Conservation (phyloP, 78 protist species). For the Planoprotostelium fungivorum region DNA sequence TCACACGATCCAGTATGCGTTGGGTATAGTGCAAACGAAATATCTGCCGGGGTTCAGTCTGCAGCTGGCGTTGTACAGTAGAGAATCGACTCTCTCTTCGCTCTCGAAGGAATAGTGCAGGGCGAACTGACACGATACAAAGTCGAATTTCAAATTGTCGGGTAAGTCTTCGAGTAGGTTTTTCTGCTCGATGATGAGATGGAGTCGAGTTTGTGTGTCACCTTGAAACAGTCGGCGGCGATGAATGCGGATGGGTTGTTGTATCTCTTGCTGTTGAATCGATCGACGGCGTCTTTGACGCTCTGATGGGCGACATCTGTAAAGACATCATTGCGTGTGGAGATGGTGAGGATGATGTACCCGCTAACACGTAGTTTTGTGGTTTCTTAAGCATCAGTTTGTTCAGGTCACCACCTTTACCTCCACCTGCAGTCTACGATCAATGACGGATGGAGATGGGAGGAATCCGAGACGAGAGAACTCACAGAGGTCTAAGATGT, state of each 20-base stretch:
- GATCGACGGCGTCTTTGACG: neutral
- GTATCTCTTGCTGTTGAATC: neutral
- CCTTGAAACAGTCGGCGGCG: neutral
- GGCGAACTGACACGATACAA: constrained; percentile 82
- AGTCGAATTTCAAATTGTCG: constrained; percentile 18
- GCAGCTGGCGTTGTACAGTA: constrained; percentile 53
- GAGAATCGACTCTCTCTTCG: constrained; percentile 37
- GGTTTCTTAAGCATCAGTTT: neutral
- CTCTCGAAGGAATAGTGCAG: constrained; percentile 68
- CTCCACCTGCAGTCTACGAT: neutral
- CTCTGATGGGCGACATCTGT: neutral
- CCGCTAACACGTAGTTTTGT: neutral
- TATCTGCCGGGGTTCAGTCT: constrained; percentile 49
- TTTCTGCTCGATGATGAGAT: neutral
- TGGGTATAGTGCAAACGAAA: constrained; percentile 52
- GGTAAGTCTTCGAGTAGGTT: neutral
- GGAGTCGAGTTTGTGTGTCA: neutral
- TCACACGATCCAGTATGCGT: constrained; percentile 50
- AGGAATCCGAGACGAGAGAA: neutral
- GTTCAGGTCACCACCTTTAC: neutral
- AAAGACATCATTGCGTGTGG: neutral
- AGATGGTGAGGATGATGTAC: neutral
- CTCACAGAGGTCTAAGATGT: neutral
- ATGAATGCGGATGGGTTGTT: neutral
- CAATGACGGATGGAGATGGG: too few relatives aligned